Percentiles rank a stretch among this genome's conserved stretches.
These are phyloP conservation scores for Cercospora janseana DNA, from an alignment of 2,329 filamentous ascomycete species.

Conservation along the genomic window DNA sequence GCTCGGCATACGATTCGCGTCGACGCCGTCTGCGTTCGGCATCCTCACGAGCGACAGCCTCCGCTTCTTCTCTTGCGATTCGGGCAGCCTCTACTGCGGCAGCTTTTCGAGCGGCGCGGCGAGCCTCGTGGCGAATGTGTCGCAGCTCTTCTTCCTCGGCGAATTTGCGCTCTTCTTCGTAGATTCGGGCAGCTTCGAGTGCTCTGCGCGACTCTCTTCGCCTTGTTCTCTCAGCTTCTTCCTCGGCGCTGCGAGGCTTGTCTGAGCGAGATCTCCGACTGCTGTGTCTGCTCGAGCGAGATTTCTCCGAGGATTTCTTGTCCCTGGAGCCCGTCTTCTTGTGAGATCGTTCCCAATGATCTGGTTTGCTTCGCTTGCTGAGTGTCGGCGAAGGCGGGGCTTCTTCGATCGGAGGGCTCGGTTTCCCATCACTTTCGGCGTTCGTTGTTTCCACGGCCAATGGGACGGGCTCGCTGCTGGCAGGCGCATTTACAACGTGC, in stretches of 20 bases:
- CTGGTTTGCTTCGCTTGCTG: constrained; percentile 28
- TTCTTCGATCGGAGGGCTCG: not conserved
- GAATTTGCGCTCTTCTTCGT: constrained; percentile 24
- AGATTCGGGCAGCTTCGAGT: constrained; percentile 25
- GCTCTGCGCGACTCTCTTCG: constrained; percentile 25
- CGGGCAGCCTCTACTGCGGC: constrained; percentile 27
- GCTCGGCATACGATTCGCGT: constrained; percentile 15
- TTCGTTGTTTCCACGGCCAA: not conserved
- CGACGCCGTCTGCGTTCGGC: constrained; percentile 24
- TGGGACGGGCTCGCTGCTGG: not conserved
- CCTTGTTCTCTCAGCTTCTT: constrained; percentile 24
- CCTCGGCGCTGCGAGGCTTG: constrained; percentile 22
- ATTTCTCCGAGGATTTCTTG: constrained; percentile 22
- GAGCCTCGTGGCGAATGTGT: constrained; percentile 29
- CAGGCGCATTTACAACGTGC: not conserved
- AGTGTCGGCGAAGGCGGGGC: constrained; percentile 27
- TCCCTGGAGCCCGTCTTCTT: constrained; percentile 19
- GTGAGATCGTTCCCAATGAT: constrained; percentile 29
- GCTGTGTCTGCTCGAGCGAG: constrained; percentile 25
- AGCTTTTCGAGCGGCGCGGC: constrained; percentile 29
- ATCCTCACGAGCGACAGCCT: constrained; percentile 22
- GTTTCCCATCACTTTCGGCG: not conserved
- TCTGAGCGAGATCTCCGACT: constrained; percentile 21
- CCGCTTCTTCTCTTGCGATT: constrained; percentile 26
- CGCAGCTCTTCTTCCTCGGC: constrained; percentile 32